A percentile compares a stretch with the other conserved stretches of the same genome.
These are phyloP conservation scores for Luffa acutangula DNA, from an alignment of 306 rosid genomes.

Conservation along the genomic window DNA sequence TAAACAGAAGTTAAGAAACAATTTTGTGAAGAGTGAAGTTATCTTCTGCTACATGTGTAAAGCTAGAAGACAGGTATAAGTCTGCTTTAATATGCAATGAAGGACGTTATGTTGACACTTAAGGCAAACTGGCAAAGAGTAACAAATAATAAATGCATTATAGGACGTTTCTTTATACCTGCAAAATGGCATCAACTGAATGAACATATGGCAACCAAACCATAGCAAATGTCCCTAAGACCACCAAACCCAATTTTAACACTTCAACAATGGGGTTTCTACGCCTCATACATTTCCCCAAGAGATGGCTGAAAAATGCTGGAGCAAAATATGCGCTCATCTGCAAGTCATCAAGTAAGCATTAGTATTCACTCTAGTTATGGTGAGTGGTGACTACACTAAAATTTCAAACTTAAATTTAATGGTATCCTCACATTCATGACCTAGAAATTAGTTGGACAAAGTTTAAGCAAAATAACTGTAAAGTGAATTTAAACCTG, in stretches of 20 bases:
- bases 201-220: constrained; percentile 88
- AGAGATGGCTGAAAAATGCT: constrained; percentile 82
- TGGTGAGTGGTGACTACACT: neutral
- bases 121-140: neutral
- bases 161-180: constrained; percentile 26
- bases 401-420: neutral
- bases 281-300: constrained; percentile 68
- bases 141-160: neutral
- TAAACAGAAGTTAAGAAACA: neutral
- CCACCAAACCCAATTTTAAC: constrained; percentile 61
- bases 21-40: neutral
- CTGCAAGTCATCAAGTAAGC: constrained; percentile 32
- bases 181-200: constrained; percentile 49
- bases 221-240: constrained; percentile 58
- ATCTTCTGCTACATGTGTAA: neutral
- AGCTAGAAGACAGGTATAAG: neutral
- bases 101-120: neutral
- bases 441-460: neutral
- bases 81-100: neutral
- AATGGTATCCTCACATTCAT: neutral
- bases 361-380: neutral
- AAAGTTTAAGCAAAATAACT: neutral
- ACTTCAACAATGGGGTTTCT: constrained; percentile 60
- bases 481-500: neutral
- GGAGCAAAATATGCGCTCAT: constrained; percentile 93